These are phyloP conservation scores for Penicillium frequentans DNA, from an alignment of 2,329 filamentous ascomycete species.

Conservation along the genomic window DNA sequence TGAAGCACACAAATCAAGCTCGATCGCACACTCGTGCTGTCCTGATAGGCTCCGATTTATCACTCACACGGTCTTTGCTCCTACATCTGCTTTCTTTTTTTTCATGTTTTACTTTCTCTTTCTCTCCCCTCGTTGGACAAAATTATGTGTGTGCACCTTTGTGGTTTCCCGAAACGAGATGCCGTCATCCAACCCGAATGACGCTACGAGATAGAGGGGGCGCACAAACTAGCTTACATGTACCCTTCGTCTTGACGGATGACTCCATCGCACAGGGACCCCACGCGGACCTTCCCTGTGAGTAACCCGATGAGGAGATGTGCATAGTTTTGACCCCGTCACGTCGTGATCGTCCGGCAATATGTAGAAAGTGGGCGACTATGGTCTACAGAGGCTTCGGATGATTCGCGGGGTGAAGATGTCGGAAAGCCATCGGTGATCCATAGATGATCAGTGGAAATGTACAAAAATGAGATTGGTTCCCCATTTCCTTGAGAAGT, in stretches of 20 bases:
- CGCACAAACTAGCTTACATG: neutral
- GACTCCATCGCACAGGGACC: constrained; percentile 12
- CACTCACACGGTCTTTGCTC: neutral
- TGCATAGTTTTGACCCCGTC: constrained; percentile 12
- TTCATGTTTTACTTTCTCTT: neutral
- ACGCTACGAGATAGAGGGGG: constrained; percentile 1
- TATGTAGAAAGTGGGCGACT: neutral
- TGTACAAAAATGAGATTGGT: neutral
- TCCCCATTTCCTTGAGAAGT: neutral
- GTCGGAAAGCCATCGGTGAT: neutral
- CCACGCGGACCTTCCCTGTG: constrained; percentile 13
- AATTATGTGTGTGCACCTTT: neutral
- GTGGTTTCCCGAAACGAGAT: neutral
- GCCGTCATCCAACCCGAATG: constrained; percentile 9
- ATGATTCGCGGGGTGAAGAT: constrained; percentile 1
- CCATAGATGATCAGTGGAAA: constrained; percentile 1
- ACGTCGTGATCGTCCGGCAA: constrained; percentile 13
- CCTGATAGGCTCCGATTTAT: constrained; percentile 8
- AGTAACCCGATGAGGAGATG: constrained; percentile 16
- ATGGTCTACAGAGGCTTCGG: neutral
- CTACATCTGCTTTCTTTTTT: neutral
- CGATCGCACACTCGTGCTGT: neutral
- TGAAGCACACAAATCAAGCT: constrained; percentile 1
- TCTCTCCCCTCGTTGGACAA: neutral
- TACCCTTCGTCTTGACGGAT: constrained; percentile 5